phyloP scores from a whole-genome alignment of 2,329 filamentous ascomycete species.

The Grosmannia penicillata region DNA sequence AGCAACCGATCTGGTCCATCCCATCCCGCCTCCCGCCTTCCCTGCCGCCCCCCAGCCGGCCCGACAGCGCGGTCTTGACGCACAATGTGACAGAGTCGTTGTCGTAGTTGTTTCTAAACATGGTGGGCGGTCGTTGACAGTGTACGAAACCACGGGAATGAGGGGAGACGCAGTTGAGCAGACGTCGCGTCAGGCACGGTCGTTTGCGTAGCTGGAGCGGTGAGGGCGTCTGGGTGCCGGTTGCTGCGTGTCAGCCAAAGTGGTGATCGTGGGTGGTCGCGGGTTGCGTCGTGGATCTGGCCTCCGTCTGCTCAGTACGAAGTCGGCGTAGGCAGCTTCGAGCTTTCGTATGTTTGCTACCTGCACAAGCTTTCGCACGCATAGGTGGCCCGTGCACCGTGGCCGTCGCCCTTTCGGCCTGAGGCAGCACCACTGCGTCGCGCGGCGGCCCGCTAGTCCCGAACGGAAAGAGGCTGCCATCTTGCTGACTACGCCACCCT shows the following conservation, averaged over 20 bases:
- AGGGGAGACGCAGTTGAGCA: neutral
- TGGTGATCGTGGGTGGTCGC: neutral
- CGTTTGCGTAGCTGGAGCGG: neutral
- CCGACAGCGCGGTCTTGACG: conserved; percentile 23
- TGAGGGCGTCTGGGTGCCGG: no score
- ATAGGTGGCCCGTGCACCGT: conserved; percentile 3
- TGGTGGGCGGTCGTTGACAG: conserved; percentile 35
- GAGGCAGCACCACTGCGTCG: neutral
- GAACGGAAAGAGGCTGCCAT: neutral
- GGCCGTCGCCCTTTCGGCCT: neutral
- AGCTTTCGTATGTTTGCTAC: conserved; percentile 10
- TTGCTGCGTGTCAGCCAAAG: no score
- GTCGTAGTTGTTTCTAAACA: conserved; percentile 99
- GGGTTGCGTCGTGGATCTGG: no score
- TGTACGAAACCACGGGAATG: neutral
- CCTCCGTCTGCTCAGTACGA: no score
- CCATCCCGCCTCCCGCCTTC: no score
- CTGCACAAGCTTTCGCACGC: neutral
- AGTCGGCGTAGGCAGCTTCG: conserved; percentile 10
- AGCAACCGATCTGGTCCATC: no score
- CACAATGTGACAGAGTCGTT: conserved; percentile 99
- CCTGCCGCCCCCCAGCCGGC: no score
- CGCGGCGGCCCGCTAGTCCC: neutral
- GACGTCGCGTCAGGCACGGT: neutral
- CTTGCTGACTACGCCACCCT: neutral